Conservation (phyloP, 768 basidiomycete species). For the Clathrus columnatus region DNA sequence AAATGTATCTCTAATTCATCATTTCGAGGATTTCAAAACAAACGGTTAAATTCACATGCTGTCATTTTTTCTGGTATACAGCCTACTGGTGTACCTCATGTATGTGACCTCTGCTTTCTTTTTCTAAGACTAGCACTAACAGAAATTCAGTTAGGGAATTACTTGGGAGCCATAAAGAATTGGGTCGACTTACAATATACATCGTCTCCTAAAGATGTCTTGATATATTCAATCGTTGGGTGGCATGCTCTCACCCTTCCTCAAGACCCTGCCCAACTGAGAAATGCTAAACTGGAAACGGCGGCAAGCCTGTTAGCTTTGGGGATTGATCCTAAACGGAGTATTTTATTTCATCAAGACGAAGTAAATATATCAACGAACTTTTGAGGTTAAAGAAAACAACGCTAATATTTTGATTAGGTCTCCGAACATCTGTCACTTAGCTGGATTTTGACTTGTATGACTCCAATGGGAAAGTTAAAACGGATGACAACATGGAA, state of each 20-base stretch:
- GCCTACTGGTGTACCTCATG: constrained; percentile 87
- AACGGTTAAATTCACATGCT: background rate
- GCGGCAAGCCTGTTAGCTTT: constrained; percentile 80
- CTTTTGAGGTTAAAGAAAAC: background rate
- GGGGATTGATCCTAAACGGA: constrained; percentile 70
- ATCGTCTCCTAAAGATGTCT: constrained; percentile 45
- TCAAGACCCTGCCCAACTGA: constrained; percentile 63
- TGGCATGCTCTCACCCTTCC: constrained; percentile 93
- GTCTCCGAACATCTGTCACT: constrained; percentile 79
- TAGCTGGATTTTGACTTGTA: constrained; percentile 82
- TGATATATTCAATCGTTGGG: constrained; percentile 85
- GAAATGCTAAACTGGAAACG: constrained; percentile 41
- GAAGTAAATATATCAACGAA: constrained; percentile 45
- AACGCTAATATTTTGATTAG: constrained; percentile 28
- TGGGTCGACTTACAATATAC: constrained; percentile 77
- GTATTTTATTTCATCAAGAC: constrained; percentile 81
- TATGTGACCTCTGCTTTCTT: constrained; percentile 27
- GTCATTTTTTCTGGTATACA: constrained; percentile 84
- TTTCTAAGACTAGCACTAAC: background rate
- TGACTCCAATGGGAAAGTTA: constrained; percentile 75
- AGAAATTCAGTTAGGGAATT: constrained; percentile 74
- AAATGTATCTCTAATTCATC: background rate
- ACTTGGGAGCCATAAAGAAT: constrained; percentile 81
- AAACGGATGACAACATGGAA: constrained; percentile 97
- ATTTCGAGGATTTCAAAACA: background rate